These are phyloP conservation scores for Mortierella polycephala DNA, from an alignment of 371 early-diverging fungal genomes.

Conservation along the genomic window DNA sequence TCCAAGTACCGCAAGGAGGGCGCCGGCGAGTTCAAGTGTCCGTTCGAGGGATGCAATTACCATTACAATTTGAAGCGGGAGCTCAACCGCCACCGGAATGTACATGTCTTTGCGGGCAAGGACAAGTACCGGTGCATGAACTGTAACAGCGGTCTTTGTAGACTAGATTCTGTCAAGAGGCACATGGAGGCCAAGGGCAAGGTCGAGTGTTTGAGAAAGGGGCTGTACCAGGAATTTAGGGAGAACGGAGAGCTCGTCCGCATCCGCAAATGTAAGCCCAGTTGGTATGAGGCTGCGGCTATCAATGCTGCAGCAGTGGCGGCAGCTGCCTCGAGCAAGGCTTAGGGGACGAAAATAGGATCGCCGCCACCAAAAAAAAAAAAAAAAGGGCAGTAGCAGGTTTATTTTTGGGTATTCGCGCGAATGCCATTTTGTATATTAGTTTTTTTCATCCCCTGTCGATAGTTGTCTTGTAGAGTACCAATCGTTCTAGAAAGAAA, in stretches of 20 bases:
- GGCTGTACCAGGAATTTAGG: slow-evolving; percentile 35
- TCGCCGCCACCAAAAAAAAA: too few relatives aligned
- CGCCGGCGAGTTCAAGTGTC: slow-evolving; percentile 29
- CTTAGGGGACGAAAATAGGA: neutral
- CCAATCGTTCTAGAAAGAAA: too few relatives aligned
- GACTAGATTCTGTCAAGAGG: slow-evolving; percentile 48
- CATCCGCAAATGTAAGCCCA: slow-evolving; percentile 30
- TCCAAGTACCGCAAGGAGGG: slow-evolving; percentile 37
- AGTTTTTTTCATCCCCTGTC: too few relatives aligned
- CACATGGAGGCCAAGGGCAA: slow-evolving; percentile 56
- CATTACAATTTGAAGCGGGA: slow-evolving; percentile 46
- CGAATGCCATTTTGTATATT: too few relatives aligned
- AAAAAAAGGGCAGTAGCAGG: too few relatives aligned
- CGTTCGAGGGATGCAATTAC: slow-evolving; percentile 27
- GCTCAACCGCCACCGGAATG: slow-evolving; percentile 41
- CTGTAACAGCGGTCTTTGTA: slow-evolving; percentile 40
- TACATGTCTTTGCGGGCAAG: slow-evolving; percentile 36
- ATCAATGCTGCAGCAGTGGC: slow-evolving; percentile 11
- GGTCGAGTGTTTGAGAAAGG: slow-evolving; percentile 32
- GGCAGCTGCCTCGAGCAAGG: neutral
- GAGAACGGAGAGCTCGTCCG: slow-evolving; percentile 25
- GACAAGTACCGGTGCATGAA: slow-evolving; percentile 47
- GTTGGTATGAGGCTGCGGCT: slow-evolving; percentile 43
- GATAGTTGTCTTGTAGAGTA: too few relatives aligned
- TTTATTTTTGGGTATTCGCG: too few relatives aligned